Evolutionary conservation across 106 monocot species (phyloP), one percentile per base, ranked within the genome.

Genomic region (Phalaenopsis aphrodite): DNA sequence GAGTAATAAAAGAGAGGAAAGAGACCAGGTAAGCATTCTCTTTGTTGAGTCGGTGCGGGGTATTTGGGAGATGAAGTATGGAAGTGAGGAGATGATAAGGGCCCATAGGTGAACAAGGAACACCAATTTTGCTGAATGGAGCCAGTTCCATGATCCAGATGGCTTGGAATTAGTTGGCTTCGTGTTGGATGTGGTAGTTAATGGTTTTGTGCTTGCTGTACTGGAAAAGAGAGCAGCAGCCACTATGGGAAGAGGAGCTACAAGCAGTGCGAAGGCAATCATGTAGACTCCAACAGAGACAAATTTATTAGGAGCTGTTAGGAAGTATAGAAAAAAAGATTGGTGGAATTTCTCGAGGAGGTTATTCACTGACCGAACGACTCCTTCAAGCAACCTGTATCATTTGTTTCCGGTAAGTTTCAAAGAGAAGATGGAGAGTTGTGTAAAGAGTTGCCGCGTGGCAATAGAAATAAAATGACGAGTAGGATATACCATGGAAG

Each of bases 341-440:
- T 96, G 96, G 72, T 96, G 96, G 78, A 96, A 96, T 81, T 96
- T 96, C 68, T 96, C 96, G 5, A 96, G 91, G 14, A 96, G 91
- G 82, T 96, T 96, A 79, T 96, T 96, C 37, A 94, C 87, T 4
- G 96, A 94, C 24, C 87, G 94, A 55, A 92, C 78, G 23, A 86
- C 86, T 77, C 96, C 96, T 87, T 96, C 91, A 78, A 88, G 87
- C 72, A 94, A 87, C 83, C 95, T 96, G 93, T 83, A 91, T 71
- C 58, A 75, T 5, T 14, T 15, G 12, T 38, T 82, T 19, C 41
- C 24, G 4, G 12, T 71, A 65, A n/a, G 19, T 65, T 65, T 8
- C 64, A 52, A 23, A 24, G 21, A 19, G 24, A 64, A 21, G n/a
- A 65, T 52, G 52, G 12, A 52, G 52, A 52, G 52, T 52, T 14